A percentile compares a stretch with the other conserved stretches of the same genome.
These are phyloP conservation scores for Suillus occidentalis DNA, from an alignment of 768 basidiomycete species.

Conservation along the genomic window DNA sequence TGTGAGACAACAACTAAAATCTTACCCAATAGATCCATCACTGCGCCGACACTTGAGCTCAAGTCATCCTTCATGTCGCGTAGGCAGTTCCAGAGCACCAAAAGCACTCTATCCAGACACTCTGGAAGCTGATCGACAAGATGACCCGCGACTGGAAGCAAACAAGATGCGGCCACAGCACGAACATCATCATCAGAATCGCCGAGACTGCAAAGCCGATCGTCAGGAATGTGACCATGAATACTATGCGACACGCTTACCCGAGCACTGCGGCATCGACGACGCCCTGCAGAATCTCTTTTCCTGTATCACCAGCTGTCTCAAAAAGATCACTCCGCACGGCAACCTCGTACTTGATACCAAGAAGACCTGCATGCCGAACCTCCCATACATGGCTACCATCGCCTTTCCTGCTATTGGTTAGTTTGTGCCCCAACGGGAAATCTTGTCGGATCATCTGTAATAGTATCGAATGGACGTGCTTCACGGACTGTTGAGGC, in stretches of 20 bases:
- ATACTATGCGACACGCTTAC: conserved; percentile 42
- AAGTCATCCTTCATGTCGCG: conserved; percentile 94
- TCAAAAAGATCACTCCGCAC: conserved; percentile 82
- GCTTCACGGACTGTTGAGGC: conserved; percentile 73
- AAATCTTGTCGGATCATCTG: conserved; percentile 95
- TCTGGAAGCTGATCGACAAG: conserved; percentile 76
- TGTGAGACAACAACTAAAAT: conserved; percentile 9
- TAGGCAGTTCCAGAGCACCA: conserved; percentile 89
- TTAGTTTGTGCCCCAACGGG: conserved; percentile 40
- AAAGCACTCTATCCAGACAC: conserved; percentile 69
- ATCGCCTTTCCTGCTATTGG: conserved; percentile 35
- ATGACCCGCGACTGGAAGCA: conserved; percentile 82
- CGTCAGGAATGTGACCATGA: conserved; percentile 10
- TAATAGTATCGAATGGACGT: conserved; percentile 81
- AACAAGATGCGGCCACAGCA: conserved; percentile 88
- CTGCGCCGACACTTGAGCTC: conserved; percentile 92
- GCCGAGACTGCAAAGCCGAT: conserved; percentile 56
- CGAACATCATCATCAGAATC: conserved; percentile 97
- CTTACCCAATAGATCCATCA: conserved; percentile 95
- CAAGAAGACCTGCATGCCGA: conserved; percentile 94
- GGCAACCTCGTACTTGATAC: conserved; percentile 97
- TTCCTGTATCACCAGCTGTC: conserved; percentile 42
- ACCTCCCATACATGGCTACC: conserved; percentile 89
- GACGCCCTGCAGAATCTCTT: conserved; percentile 70
- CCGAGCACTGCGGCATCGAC: conserved; percentile 91